Evolutionary conservation across 805 yeast species (phyloP).

Genomic region (Wickerhamomyces bovis): DNA sequence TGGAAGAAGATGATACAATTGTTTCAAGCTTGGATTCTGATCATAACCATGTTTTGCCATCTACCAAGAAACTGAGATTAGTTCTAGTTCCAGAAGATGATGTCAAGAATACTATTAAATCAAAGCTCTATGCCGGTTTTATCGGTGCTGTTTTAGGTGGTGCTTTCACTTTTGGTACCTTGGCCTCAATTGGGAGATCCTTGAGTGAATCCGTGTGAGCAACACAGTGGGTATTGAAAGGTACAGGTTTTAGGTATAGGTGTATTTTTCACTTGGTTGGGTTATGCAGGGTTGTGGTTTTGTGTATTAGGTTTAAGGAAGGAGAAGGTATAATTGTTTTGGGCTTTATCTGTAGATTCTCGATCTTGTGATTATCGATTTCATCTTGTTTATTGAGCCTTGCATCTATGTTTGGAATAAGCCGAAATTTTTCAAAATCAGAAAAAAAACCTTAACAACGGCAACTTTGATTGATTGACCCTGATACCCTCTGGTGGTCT

Average conservation of each 20-base stretch:
- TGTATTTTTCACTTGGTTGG: not conserved
- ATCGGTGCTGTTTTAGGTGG: constrained; percentile 9
- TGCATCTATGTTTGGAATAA: too few relatives aligned
- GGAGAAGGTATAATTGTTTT: too few relatives aligned
- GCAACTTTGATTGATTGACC: too few relatives aligned
- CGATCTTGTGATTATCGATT: too few relatives aligned
- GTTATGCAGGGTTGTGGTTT: too few relatives aligned
- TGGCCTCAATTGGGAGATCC: constrained; percentile 7
- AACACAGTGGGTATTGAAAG: not conserved
- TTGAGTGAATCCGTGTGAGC: not conserved
- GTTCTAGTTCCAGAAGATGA: not conserved
- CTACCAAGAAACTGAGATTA: not conserved
- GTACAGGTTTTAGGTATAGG: not conserved
- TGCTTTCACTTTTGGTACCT: constrained; percentile 9
- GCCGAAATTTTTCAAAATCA: too few relatives aligned
- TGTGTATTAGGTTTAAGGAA: too few relatives aligned
- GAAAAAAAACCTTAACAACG: too few relatives aligned
- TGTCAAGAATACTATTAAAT: not conserved
- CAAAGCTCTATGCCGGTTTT: not conserved
- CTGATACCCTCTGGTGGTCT: not conserved
- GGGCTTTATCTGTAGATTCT: too few relatives aligned
- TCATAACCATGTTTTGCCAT: not conserved
- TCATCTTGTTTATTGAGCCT: too few relatives aligned
- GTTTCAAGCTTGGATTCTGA: not conserved
- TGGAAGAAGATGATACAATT: not conserved